Percentiles rank a stretch among this genome's conserved stretches.
phyloP scores from a whole-genome alignment of 805 yeast species.

The Saturnispora silvae region DNA sequence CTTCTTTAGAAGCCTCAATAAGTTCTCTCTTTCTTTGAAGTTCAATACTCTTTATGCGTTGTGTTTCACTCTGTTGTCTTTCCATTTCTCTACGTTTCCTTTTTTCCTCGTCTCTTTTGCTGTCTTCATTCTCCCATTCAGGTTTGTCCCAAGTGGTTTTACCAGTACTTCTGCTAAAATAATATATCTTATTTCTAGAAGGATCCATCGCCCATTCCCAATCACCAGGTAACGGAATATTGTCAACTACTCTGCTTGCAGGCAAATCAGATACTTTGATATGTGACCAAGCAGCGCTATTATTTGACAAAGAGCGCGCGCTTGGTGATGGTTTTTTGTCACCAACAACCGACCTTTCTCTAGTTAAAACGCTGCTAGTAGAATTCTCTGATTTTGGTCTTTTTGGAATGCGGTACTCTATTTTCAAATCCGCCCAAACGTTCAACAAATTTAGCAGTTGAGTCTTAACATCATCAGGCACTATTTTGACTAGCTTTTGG shows the following conservation, averaged over 20 bases:
- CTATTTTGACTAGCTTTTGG: constrained; percentile 26
- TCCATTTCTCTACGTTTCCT: constrained; percentile 9
- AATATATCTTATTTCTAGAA: constrained; percentile 36
- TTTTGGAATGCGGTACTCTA: constrained; percentile 83
- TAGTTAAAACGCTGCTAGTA: too few relatives aligned
- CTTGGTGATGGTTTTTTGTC: too few relatives aligned
- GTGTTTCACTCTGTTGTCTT: constrained; percentile 12
- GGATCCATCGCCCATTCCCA: constrained; percentile 53
- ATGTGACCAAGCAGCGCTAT: too few relatives aligned
- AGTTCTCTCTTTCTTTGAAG: constrained; percentile 28
- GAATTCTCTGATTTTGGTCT: too few relatives aligned
- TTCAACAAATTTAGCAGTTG: constrained; percentile 38
- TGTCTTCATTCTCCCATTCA: constrained; percentile 6
- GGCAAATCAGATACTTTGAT: constrained; percentile 13
- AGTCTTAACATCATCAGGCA: constrained; percentile 20
- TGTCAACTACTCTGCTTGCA: constrained; percentile 19
- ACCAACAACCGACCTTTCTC: too few relatives aligned
- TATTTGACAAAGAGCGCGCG: too few relatives aligned
- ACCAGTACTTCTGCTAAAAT: constrained; percentile 39
- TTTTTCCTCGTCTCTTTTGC: constrained; percentile 4
- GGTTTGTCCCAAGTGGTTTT: constrained; percentile 57
- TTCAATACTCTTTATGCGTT: constrained; percentile 25
- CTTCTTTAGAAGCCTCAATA: constrained; percentile 18
- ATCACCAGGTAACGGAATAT: constrained; percentile 41
- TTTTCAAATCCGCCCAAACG: constrained; percentile 64